A percentile compares a stretch with the other conserved stretches of the same genome.
phyloP scores from a whole-genome alignment of 2,329 filamentous ascomycete genomes.

The Fusarium graminum region DNA sequence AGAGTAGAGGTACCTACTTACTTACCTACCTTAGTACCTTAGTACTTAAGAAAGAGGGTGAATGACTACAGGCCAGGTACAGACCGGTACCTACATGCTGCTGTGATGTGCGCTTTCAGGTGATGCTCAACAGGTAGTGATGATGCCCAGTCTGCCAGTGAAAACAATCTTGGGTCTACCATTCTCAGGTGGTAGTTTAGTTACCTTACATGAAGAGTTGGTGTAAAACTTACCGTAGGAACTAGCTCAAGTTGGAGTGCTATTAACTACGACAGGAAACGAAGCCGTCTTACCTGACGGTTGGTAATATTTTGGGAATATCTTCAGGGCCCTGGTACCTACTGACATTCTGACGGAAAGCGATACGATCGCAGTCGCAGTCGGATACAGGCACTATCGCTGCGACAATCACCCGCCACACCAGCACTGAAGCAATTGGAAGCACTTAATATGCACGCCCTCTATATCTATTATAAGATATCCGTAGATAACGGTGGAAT shows the following conservation, averaged over 20 bases:
- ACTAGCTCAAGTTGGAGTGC: background rate
- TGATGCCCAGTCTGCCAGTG: constrained; percentile 20
- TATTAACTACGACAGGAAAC: background rate
- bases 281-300: background rate
- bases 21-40: no score
- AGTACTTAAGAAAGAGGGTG: constrained; percentile 5
- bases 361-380: background rate
- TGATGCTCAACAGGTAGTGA: constrained; percentile 7
- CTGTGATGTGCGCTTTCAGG: constrained; percentile 22
- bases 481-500: constrained; percentile 27
- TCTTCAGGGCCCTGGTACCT: background rate
- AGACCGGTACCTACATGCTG: constrained; percentile 20
- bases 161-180: constrained; percentile 6
- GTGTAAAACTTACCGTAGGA: constrained; percentile 15
- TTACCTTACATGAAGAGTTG: constrained; percentile 19
- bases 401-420: constrained; percentile 9
- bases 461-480: constrained; percentile 1
- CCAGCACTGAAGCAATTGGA: constrained; percentile 2
- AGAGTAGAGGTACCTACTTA: background rate
- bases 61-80: constrained; percentile 16
- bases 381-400: background rate
- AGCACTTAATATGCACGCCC: constrained; percentile 9
- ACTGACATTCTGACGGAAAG: background rate
- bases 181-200: background rate
- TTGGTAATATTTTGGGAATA: constrained; percentile 8